phyloP scores from a whole-genome alignment of 179 eudicot species.

The Actinidia chinensis region DNA sequence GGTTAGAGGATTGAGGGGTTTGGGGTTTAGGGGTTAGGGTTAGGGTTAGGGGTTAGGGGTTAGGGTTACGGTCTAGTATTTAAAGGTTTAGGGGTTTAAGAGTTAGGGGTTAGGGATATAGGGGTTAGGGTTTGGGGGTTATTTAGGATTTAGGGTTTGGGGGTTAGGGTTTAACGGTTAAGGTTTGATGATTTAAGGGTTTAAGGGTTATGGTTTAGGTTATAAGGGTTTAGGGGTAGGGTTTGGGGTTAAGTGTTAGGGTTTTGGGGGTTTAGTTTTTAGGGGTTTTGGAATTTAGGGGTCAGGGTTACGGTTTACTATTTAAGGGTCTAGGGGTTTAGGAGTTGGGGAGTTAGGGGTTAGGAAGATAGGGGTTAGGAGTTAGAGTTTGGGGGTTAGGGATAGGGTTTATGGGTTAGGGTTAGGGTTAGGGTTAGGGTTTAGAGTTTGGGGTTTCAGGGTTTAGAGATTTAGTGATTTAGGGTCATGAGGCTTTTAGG shows the following conservation, averaged over 20 bases:
- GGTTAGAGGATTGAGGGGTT: conserved; percentile 5
- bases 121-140: background rate
- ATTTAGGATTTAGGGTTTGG: no score
- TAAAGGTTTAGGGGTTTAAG: background rate
- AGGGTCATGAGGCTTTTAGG: background rate
- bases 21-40: conserved; percentile 12
- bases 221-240: background rate
- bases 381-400: conserved; percentile 16
- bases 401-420: conserved; percentile 9
- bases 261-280: no score
- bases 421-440: conserved; percentile 19
- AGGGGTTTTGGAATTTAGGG: conserved; percentile 3
- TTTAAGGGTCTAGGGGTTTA: background rate
- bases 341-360: background rate
- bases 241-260: background rate
- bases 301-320: background rate
- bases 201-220: background rate
- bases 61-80: background rate
- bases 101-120: background rate
- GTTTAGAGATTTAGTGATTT: background rate
- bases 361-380: no score
- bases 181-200: no score
- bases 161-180: no score
- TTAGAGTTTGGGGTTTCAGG: conserved; percentile 17
- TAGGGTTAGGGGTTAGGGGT: conserved; percentile 4